These are phyloP conservation scores for Fusarium sp. DNA, from an alignment of 2,329 filamentous ascomycete genomes.

Conservation along the genomic window DNA sequence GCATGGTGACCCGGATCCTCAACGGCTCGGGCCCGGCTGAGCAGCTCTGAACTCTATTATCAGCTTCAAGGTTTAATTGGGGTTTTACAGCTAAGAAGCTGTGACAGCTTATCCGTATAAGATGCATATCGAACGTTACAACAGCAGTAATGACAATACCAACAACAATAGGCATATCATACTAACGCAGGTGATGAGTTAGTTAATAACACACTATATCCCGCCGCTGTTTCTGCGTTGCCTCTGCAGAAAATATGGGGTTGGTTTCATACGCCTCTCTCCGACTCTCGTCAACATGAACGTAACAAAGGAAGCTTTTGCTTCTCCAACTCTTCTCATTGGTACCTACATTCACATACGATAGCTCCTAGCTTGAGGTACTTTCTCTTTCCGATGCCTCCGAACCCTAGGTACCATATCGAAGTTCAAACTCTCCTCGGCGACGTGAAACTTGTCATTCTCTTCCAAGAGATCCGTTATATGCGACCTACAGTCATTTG, in stretches of 20 bases:
- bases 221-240: neutral
- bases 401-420: slow-evolving; percentile 19
- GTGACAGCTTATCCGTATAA: too few species aligned
- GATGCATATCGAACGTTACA: neutral
- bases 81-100: neutral
- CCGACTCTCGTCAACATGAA: neutral
- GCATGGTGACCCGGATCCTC: neutral
- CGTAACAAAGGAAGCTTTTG: neutral
- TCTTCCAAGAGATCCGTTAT: slow-evolving; percentile 13
- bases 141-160: neutral
- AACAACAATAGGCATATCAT: neutral
- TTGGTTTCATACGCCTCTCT: neutral
- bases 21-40: neutral
- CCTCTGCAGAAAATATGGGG: neutral
- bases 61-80: neutral
- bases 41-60: neutral
- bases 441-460: slow-evolving; percentile 5
- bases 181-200: neutral
- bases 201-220: neutral
- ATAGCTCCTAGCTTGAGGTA: neutral
- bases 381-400: slow-evolving; percentile 32
- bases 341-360: neutral
- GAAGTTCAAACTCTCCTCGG: neutral
- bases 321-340: slow-evolving; percentile 1
- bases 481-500: slow-evolving; percentile 1